These are phyloP conservation scores for Trypanosoma caninum DNA, from an alignment of 208 protist genomes.

Conservation along the genomic window DNA sequence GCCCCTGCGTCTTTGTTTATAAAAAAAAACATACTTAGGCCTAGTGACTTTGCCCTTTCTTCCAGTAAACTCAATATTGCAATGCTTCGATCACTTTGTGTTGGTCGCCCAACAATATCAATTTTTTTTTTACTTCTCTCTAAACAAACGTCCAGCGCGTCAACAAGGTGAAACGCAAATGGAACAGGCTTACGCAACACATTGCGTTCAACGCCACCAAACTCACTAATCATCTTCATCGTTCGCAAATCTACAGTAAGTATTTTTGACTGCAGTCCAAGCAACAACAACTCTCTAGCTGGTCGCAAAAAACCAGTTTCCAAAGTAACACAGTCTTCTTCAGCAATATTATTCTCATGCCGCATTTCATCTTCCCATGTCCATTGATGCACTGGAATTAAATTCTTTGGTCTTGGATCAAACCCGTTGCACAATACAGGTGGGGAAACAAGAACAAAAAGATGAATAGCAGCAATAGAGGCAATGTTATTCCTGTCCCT, in stretches of 20 bases:
- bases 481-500: slow-evolving; percentile 85
- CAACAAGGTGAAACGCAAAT: slow-evolving; percentile 81
- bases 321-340: slow-evolving; percentile 71
- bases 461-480: slow-evolving; percentile 71
- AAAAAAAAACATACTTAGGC: slow-evolving; percentile 7
- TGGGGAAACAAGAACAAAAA: slow-evolving; percentile 73
- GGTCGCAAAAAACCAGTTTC: slow-evolving; percentile 48
- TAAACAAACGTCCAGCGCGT: slow-evolving; percentile 52
- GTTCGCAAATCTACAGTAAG: slow-evolving; percentile 55
- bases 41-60: neutral
- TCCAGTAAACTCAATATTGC: neutral
- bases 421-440: slow-evolving; percentile 66
- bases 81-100: neutral
- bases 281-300: slow-evolving; percentile 20
- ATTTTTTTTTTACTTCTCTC: slow-evolving; percentile 54
- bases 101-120: slow-evolving; percentile 29
- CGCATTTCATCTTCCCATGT: slow-evolving; percentile 88
- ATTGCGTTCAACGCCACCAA: slow-evolving; percentile 43
- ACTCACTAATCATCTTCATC: slow-evolving; percentile 64
- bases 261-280: slow-evolving; percentile 49
- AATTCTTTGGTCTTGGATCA: slow-evolving; percentile 62
- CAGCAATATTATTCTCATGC: slow-evolving; percentile 56
- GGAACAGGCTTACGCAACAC: slow-evolving; percentile 68
- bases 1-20: slow-evolving; percentile 45
- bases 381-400: slow-evolving; percentile 87